These are phyloP conservation scores for Trypanosoma cruzi DNA, from an alignment of 208 protist species.

Conservation along the genomic window DNA sequence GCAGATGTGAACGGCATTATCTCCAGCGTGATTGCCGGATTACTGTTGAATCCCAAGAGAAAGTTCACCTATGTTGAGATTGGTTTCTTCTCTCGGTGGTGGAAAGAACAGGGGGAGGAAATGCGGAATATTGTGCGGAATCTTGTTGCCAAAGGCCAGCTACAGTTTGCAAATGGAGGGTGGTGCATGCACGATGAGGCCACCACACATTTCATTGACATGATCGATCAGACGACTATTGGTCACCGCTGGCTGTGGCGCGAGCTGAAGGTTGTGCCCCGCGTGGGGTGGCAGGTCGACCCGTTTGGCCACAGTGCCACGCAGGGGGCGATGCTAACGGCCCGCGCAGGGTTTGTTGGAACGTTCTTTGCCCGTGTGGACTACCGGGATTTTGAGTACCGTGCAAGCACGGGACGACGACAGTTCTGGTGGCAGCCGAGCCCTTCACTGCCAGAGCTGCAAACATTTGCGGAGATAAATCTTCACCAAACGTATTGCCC, in stretches of 20 bases:
- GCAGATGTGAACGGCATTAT: conserved; percentile 49
- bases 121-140: conserved; percentile 12
- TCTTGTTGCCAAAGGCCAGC: conserved; percentile 36
- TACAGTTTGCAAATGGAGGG: conserved; percentile 42
- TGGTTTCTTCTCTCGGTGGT: conserved; percentile 71
- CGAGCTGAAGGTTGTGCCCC: conserved; percentile 33
- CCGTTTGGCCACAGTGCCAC: conserved; percentile 58
- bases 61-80: conserved; percentile 77
- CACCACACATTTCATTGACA: conserved; percentile 26
- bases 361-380: conserved; percentile 53
- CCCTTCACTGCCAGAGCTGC: conserved; percentile 23
- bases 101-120: conserved; percentile 35
- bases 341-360: conserved; percentile 35
- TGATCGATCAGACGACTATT: conserved; percentile 52
- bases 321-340: conserved; percentile 32
- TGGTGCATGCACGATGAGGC: conserved; percentile 71
- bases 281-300: conserved; percentile 51
- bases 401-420: conserved; percentile 9
- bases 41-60: conserved; percentile 41
- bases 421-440: conserved; percentile 33
- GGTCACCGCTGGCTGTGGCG: conserved; percentile 47
- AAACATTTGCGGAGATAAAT: conserved; percentile 32
- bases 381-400: conserved; percentile 30
- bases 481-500: conserved; percentile 41
- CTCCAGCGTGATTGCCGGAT: conserved; percentile 36